Conservation (phyloP, 1,284 basidiomycete species). For the Chondrostereum purpureum region DNA sequence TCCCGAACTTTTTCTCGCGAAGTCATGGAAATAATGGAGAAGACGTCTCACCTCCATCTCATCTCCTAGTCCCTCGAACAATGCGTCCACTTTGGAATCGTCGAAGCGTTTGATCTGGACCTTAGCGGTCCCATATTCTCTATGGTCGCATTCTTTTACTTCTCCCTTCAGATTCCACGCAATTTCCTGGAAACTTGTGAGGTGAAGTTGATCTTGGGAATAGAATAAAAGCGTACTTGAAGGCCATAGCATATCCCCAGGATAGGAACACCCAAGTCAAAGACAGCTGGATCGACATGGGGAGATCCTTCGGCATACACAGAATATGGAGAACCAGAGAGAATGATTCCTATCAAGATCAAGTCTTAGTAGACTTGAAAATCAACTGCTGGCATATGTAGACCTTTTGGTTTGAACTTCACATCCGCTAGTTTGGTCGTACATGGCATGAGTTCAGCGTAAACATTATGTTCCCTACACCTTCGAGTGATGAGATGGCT, state of each 20-base stretch:
- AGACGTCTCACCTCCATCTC: slow-evolving; percentile 72
- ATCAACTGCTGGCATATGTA: too few species aligned
- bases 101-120: slow-evolving; percentile 69
- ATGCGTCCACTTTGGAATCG: slow-evolving; percentile 55
- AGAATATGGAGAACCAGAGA: slow-evolving; percentile 98
- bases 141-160: slow-evolving; percentile 84
- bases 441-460: slow-evolving; percentile 97
- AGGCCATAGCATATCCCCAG: slow-evolving; percentile 98
- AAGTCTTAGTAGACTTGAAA: background rate
- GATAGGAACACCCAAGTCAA: slow-evolving; percentile 84
- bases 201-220: background rate
- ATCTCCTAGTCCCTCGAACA: slow-evolving; percentile 77
- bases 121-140: slow-evolving; percentile 93
- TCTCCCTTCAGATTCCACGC: slow-evolving; percentile 86
- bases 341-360: slow-evolving; percentile 73
- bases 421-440: slow-evolving; percentile 89
- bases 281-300: slow-evolving; percentile 94
- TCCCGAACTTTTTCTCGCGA: too few species aligned
- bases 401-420: slow-evolving; percentile 93
- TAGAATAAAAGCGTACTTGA: slow-evolving; percentile 49
- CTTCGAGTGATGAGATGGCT: slow-evolving; percentile 97
- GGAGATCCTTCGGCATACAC: slow-evolving; percentile 94
- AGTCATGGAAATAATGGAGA: background rate
- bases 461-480: slow-evolving; percentile 97
- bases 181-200: slow-evolving; percentile 64